Evolutionary conservation across 441 rosid genomes (phyloP).

Genomic region (Pelargonium australe): DNA sequence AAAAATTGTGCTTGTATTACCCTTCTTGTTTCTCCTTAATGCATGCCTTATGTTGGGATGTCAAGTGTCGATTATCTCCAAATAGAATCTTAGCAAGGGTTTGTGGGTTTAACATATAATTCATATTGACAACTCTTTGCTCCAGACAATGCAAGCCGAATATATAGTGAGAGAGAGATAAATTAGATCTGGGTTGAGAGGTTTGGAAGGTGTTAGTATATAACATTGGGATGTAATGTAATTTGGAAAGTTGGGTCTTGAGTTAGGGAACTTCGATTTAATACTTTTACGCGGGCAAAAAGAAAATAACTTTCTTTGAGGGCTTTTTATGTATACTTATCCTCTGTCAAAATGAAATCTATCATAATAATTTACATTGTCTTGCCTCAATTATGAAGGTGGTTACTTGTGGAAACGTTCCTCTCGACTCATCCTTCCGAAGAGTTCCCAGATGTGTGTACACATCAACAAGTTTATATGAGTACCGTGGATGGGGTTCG

Average conservation of each 20-base stretch:
- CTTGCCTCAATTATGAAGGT: constrained; percentile 42
- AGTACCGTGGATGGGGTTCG: constrained; percentile 95
- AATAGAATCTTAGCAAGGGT: neutral
- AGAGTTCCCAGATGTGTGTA: constrained; percentile 96
- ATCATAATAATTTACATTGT: constrained; percentile 10
- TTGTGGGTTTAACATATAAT: too few relatives aligned
- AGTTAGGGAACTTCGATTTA: neutral
- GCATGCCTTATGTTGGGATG: neutral
- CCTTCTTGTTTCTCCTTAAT: too few relatives aligned
- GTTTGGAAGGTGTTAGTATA: too few relatives aligned
- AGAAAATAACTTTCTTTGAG: too few relatives aligned
- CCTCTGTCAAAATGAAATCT: neutral
- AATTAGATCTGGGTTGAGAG: too few relatives aligned
- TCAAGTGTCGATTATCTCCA: neutral
- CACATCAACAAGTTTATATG: constrained; percentile 79
- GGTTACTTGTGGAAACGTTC: constrained; percentile 96
- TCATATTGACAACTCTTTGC: too few relatives aligned
- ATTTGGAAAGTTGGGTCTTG: neutral
- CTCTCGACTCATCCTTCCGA: constrained; percentile 91
- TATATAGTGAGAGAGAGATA: neutral
- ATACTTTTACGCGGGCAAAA: too few relatives aligned
- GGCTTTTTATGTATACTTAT: neutral
- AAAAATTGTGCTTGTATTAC: neutral
- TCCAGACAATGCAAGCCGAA: too few relatives aligned
- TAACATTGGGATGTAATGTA: too few relatives aligned